These are phyloP conservation scores for Allium fistulosum DNA, from an alignment of 106 monocot species.

Conservation along the genomic window DNA sequence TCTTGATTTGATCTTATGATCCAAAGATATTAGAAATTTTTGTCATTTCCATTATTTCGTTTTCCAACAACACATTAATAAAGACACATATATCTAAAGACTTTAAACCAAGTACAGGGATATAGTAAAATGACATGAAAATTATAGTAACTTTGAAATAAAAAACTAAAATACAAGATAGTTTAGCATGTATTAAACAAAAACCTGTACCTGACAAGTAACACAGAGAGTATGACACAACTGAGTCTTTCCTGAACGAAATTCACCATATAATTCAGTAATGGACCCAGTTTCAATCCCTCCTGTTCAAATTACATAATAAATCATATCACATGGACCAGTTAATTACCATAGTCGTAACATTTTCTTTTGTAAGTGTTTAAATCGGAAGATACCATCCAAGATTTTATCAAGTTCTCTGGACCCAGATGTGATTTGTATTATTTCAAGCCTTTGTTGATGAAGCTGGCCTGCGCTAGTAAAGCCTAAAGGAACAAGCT, in stretches of 20 bases:
- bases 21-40: too few relatives aligned
- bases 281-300: slow-evolving; percentile 99
- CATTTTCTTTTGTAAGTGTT: too few relatives aligned
- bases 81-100: too few relatives aligned
- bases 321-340: too few relatives aligned
- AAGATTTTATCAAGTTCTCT: slow-evolving; percentile 93
- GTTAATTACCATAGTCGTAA: too few relatives aligned
- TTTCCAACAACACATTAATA: too few relatives aligned
- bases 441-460: slow-evolving; percentile 92
- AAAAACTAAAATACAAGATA: neutral
- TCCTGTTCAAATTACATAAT: slow-evolving; percentile 27
- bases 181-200: too few relatives aligned
- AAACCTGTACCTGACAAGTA: slow-evolving; percentile 72
- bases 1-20: too few relatives aligned
- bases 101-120: too few relatives aligned
- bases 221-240: slow-evolving; percentile 92
- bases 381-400: slow-evolving; percentile 47
- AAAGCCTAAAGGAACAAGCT: slow-evolving; percentile 89
- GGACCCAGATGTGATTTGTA: slow-evolving; percentile 95
- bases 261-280: slow-evolving; percentile 95
- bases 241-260: slow-evolving; percentile 92
- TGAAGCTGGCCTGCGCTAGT: slow-evolving; percentile 99
- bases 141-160: too few relatives aligned
- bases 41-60: too few relatives aligned
- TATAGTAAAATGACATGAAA: too few relatives aligned